Percentiles rank a stretch among this genome's conserved stretches.
Evolutionary conservation across 2,329 filamentous ascomycete species (phyloP).

Genomic region (Magnaporthales sp.): DNA sequence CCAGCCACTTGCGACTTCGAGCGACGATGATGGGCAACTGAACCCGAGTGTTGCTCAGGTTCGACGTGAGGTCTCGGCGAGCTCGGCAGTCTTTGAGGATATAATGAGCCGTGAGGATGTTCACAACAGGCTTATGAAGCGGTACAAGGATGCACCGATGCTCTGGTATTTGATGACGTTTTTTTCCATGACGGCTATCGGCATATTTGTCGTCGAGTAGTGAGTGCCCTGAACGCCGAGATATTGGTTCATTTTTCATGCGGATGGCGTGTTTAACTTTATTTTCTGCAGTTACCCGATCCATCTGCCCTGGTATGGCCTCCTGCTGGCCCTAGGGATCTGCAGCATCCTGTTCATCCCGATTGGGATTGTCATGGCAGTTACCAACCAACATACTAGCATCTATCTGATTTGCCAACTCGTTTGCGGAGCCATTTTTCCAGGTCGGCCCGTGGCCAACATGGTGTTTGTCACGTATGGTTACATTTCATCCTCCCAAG

Average conservation of each 20-base stretch:
- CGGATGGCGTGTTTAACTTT: neutral
- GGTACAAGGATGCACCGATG: conserved; percentile 74
- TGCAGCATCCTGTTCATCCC: conserved; percentile 80
- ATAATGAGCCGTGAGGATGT: conserved; percentile 69
- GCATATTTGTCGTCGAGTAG: conserved; percentile 81
- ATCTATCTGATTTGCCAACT: conserved; percentile 83
- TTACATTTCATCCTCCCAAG: conserved; percentile 82
- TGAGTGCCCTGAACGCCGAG: conserved; percentile 31
- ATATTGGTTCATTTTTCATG: neutral
- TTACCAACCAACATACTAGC: conserved; percentile 81
- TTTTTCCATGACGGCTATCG: conserved; percentile 65
- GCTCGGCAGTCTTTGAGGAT: conserved; percentile 32
- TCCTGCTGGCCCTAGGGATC: conserved; percentile 69
- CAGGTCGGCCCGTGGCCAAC: conserved; percentile 78
- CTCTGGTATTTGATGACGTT: conserved; percentile 75
- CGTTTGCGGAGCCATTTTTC: conserved; percentile 73
- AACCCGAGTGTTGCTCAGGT: neutral
- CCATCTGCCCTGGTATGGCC: conserved; percentile 78
- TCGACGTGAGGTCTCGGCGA: conserved; percentile 2
- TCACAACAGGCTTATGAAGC: conserved; percentile 74
- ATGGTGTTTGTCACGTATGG: conserved; percentile 93
- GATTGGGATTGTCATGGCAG: conserved; percentile 87
- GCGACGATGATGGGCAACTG: conserved; percentile 11
- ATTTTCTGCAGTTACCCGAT: conserved; percentile 54
- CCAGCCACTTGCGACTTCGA: conserved; percentile 5